Conservation (phyloP, 2,329 filamentous ascomycete species). For the Aspergillus sp. region DNA sequence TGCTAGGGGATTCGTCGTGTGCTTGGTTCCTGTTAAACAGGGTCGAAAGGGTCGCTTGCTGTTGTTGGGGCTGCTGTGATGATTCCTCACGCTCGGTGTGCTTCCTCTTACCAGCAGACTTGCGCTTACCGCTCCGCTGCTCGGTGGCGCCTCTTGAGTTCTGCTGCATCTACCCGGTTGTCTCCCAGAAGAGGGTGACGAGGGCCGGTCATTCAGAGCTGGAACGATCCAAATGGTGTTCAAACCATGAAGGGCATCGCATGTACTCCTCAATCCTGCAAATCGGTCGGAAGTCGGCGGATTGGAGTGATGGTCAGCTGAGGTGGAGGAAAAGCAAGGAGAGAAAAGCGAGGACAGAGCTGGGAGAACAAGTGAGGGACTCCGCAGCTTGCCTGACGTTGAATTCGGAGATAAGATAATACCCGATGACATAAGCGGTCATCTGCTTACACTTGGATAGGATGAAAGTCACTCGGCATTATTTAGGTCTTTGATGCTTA, state of each 20-base stretch:
- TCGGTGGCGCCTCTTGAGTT: constrained; percentile 43
- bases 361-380: constrained; percentile 13
- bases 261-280: constrained; percentile 5
- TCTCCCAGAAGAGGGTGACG: constrained; percentile 28
- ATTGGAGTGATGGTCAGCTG: constrained; percentile 8
- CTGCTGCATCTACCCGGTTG: constrained; percentile 50
- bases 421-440: constrained; percentile 16
- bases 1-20: constrained; percentile 42
- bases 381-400: constrained; percentile 22
- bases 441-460: not conserved
- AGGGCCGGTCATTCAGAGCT: constrained; percentile 26
- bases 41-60: constrained; percentile 51
- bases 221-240: constrained; percentile 23
- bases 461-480: not conserved
- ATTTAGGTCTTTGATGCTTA: not conserved
- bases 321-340: constrained; percentile 1
- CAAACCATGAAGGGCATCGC: constrained; percentile 25
- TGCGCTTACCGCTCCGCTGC: constrained; percentile 49
- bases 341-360: not conserved
- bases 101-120: constrained; percentile 49
- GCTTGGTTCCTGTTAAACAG: constrained; percentile 45
- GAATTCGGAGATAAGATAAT: constrained; percentile 39
- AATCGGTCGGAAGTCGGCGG: not conserved
- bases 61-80: constrained; percentile 35
- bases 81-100: constrained; percentile 40